Evolutionary conservation across 2,329 filamentous ascomycete genomes (phyloP), one percentile per base, ranked within the genome.

Genomic region (Aspergillus ruber): DNA sequence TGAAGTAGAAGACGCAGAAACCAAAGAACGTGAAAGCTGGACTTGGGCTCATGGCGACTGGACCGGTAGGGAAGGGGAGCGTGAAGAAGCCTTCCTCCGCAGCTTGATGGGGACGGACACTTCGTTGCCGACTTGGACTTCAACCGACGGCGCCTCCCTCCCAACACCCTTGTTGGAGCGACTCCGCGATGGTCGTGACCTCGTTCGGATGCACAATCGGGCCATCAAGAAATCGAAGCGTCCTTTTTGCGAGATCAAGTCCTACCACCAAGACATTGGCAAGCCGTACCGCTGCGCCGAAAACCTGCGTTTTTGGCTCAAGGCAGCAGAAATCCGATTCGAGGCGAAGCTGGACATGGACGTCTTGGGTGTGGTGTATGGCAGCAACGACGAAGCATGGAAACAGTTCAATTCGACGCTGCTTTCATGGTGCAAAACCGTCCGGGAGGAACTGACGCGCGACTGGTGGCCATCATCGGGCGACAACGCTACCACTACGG

Each of bases 281-380:
- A 97, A 97, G 70, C 93, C 93, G 0, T 98, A 98, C 67, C 85
- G 93, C 43, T 85, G 85, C 53, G 89, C 90, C 3, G 93, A 98
- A 58, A 98, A 98, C 66, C 77, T 98, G 52, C 82, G 90, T 36
- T 98, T 86, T 74, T 98, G 93, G 91, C 81, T 87, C 69, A 98
- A 98, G 73, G 93, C 91, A 1, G 90, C 90, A 6, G 90, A 98
- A 71, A 76, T 97, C 49, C 83, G 93, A 47, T 98, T 91, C 84
- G 93, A 97, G 69, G 81, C 90, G 35, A 80, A 86, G 56, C 75
- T 97, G 44, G 81, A 85, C 53, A 78, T 95, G 46, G 89, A 96
- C 61, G 88, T 91, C 18, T 84, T 94, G 69, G 89, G 85, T 23
- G 80, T 96, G 6, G 90, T 95, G 18, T 86, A 90, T 62, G 85